Evolutionary conservation across 495 filamentous ascomycete genomes (phyloP).

Genomic region (Hypoxylon cercidicola): DNA sequence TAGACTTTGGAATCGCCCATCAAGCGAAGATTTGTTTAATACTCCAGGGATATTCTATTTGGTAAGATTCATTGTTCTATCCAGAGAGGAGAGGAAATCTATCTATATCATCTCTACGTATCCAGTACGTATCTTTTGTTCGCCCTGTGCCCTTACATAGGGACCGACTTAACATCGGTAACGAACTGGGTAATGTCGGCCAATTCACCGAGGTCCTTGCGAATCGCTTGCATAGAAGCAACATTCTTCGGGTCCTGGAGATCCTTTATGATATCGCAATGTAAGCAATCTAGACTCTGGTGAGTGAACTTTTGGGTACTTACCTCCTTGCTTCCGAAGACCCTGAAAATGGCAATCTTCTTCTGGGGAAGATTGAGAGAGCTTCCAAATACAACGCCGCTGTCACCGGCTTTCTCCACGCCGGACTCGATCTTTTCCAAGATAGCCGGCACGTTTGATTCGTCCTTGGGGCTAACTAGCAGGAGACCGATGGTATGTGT

Average conservation of each 20-base stretch:
- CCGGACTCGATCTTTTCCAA: slow-evolving; percentile 18
- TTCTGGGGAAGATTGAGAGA: slow-evolving; percentile 28
- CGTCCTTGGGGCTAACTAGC: slow-evolving; percentile 22
- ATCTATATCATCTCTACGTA: too few relatives aligned
- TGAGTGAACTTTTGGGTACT: slow-evolving; percentile 1
- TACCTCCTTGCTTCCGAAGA: slow-evolving; percentile 21
- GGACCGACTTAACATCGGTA: slow-evolving; percentile 15
- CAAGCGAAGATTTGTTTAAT: too few relatives aligned
- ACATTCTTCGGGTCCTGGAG: slow-evolving; percentile 18
- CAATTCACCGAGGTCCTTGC: slow-evolving; percentile 7
- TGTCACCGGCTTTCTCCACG: slow-evolving; percentile 7
- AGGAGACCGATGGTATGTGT: slow-evolving; percentile 14
- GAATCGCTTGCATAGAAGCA: slow-evolving; percentile 13
- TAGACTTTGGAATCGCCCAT: not conserved
- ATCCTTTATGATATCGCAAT: slow-evolving; percentile 4
- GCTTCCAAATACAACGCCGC: slow-evolving; percentile 26
- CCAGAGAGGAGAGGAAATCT: too few relatives aligned
- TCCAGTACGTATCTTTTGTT: too few relatives aligned
- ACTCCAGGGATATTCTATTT: too few relatives aligned
- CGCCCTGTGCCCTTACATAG: not conserved
- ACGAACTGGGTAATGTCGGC: slow-evolving; percentile 23
- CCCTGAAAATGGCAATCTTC: slow-evolving; percentile 17
- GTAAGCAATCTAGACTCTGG: not conserved
- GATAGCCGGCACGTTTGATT: slow-evolving; percentile 6
- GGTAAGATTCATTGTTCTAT: too few relatives aligned